Percentiles rank a stretch among this genome's conserved stretches.
These are phyloP conservation scores for Trichocladium uniseriatum DNA, from an alignment of 495 filamentous ascomycete genomes.

Conservation along the genomic window DNA sequence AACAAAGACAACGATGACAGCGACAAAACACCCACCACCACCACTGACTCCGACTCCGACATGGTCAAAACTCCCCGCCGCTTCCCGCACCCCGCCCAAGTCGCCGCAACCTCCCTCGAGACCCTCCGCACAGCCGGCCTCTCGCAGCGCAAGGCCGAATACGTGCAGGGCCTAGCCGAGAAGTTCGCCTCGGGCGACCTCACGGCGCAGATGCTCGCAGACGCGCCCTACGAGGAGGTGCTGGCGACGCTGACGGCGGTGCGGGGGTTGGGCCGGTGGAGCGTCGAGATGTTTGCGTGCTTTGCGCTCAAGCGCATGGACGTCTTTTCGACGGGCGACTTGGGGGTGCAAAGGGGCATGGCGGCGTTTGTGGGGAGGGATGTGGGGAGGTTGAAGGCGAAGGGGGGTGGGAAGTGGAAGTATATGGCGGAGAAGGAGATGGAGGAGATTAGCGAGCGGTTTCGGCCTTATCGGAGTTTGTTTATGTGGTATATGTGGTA, in stretches of 20 bases:
- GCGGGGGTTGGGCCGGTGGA: slow-evolving; percentile 80
- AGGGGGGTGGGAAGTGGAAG: slow-evolving; percentile 82
- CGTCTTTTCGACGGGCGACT: slow-evolving; percentile 84
- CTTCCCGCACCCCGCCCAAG: slow-evolving; percentile 73
- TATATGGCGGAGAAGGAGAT: slow-evolving; percentile 94
- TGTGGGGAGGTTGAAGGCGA: slow-evolving; percentile 71
- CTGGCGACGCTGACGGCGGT: slow-evolving; percentile 75
- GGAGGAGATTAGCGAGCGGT: slow-evolving; percentile 69
- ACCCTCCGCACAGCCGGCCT: slow-evolving; percentile 75
- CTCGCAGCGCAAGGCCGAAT: slow-evolving; percentile 89
- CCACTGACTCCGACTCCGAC: not conserved
- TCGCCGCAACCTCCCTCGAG: slow-evolving; percentile 49
- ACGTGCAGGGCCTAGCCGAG: slow-evolving; percentile 72
- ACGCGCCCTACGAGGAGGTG: slow-evolving; percentile 77
- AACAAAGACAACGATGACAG: slow-evolving; percentile 14
- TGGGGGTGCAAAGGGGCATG: slow-evolving; percentile 93
- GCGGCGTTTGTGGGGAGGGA: slow-evolving; percentile 79
- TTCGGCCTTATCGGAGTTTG: slow-evolving; percentile 69
- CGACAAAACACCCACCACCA: slow-evolving; percentile 14
- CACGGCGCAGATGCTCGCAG: slow-evolving; percentile 60
- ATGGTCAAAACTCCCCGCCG: slow-evolving; percentile 26
- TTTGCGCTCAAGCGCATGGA: slow-evolving; percentile 88
- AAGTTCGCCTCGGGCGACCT: slow-evolving; percentile 71
- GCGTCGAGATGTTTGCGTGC: slow-evolving; percentile 93
- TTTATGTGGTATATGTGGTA: slow-evolving; percentile 85